Percentiles rank a stretch among this genome's conserved stretches.
Conservation (phyloP, 495 filamentous ascomycete species). For the Daldinia vernicosa region DNA sequence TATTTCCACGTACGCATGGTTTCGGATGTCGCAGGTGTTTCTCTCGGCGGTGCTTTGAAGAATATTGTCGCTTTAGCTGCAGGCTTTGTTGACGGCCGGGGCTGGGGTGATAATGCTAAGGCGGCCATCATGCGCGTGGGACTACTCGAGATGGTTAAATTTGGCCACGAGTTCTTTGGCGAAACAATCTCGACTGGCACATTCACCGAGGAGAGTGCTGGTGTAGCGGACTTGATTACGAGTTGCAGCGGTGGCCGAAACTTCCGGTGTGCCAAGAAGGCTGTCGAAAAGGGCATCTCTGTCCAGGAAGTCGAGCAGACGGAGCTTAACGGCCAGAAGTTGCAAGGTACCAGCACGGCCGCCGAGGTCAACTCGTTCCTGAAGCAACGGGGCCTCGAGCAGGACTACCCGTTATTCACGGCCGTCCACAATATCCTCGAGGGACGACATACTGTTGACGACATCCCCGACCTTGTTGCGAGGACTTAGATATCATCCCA, state of each 20-base stretch:
- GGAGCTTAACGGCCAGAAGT: conserved; percentile 95
- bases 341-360: conserved; percentile 93
- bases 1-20: conserved; percentile 98
- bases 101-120: conserved; percentile 98
- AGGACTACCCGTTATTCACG: conserved; percentile 90
- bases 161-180: conserved; percentile 90
- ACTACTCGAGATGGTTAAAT: conserved; percentile 92
- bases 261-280: conserved; percentile 90
- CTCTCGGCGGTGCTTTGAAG: conserved; percentile 94
- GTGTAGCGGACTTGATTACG: conserved; percentile 96
- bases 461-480: conserved; percentile 68
- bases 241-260: conserved; percentile 91
- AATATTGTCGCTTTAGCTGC: conserved; percentile 96
- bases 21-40: conserved; percentile 92
- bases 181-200: conserved; percentile 79
- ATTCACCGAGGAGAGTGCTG: conserved; percentile 95
- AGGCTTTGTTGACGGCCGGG: conserved; percentile 92
- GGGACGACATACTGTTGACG: conserved; percentile 65
- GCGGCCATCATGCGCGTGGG: conserved; percentile 96
- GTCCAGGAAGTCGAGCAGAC: conserved; percentile 87
- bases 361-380: conserved; percentile 90
- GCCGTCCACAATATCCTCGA: conserved; percentile 76
- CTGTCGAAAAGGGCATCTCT: conserved; percentile 76
- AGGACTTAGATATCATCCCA: conserved; percentile 33
- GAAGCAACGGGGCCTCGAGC: conserved; percentile 75